phyloP scores from a whole-genome alignment of 176 grass and related monocot genomes.

The Elymus sibiricus region DNA sequence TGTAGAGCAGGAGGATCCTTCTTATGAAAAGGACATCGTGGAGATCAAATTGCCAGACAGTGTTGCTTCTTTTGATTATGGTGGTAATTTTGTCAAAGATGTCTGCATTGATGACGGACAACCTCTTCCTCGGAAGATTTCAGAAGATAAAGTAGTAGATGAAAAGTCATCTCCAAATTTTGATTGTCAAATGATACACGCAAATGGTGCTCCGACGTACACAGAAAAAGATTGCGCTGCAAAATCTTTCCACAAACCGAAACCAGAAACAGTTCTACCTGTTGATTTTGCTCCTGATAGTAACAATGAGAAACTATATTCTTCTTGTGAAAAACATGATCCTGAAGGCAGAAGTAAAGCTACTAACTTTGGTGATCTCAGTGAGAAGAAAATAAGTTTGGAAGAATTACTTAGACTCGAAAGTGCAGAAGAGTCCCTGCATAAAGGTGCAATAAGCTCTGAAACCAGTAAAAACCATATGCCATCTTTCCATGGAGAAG shows the following conservation, averaged over 20 bases:
- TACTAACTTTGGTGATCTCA: background rate
- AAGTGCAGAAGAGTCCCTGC: slow-evolving; percentile 41
- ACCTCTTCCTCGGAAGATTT: slow-evolving; percentile 20
- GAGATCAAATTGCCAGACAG: slow-evolving; percentile 56
- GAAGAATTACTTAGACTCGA: slow-evolving; percentile 49
- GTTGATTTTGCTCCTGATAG: slow-evolving; percentile 15
- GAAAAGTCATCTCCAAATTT: slow-evolving; percentile 21
- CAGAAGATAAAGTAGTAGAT: slow-evolving; percentile 31
- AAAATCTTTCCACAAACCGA: slow-evolving; percentile 12
- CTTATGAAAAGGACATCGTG: slow-evolving; percentile 59
- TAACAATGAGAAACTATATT: slow-evolving; percentile 13
- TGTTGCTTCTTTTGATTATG: slow-evolving; percentile 31
- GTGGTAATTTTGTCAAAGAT: slow-evolving; percentile 69
- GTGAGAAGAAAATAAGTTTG: slow-evolving; percentile 38
- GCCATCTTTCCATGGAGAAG: slow-evolving; percentile 23
- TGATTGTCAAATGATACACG: slow-evolving; percentile 4
- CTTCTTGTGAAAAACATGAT: background rate
- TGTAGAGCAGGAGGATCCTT: slow-evolving; percentile 25
- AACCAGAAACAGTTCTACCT: slow-evolving; percentile 16
- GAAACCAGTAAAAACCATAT: slow-evolving; percentile 31
- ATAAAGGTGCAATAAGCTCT: background rate
- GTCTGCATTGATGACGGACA: slow-evolving; percentile 66
- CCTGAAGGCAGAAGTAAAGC: background rate
- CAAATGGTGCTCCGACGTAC: slow-evolving; percentile 15
- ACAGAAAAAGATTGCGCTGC: slow-evolving; percentile 13